These are phyloP conservation scores for Cystobasidiopsis lactophilus DNA, from an alignment of 768 basidiomycete species.

Conservation along the genomic window DNA sequence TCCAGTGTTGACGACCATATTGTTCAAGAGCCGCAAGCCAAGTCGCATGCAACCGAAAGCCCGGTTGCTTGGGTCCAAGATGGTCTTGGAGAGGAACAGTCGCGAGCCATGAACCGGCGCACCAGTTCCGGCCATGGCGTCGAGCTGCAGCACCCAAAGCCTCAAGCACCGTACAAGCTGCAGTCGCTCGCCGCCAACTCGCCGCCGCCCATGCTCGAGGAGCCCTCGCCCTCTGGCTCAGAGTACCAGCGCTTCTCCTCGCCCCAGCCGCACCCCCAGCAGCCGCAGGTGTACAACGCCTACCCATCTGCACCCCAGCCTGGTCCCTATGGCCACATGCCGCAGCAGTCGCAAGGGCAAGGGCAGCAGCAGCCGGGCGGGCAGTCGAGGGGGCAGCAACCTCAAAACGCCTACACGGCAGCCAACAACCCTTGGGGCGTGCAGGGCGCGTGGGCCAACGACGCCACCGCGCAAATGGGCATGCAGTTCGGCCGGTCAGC, in stretches of 20 bases:
- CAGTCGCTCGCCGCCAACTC: too few species aligned
- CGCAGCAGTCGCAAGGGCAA: neutral
- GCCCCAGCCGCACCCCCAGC: neutral
- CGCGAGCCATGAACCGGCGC: too few species aligned
- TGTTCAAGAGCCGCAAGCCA: too few species aligned
- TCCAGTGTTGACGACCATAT: neutral
- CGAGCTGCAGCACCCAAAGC: too few species aligned
- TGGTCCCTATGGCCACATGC: neutral
- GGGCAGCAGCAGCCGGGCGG: neutral
- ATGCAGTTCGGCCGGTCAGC: conserved; percentile 87
- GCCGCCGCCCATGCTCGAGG: too few species aligned
- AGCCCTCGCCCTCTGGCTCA: too few species aligned
- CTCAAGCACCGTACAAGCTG: too few species aligned
- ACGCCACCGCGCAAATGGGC: conserved; percentile 81
- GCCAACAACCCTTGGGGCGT: neutral
- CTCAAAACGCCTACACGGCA: conserved; percentile 13
- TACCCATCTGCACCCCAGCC: too few species aligned
- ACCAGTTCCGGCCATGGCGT: too few species aligned
- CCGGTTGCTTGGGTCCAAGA: too few species aligned
- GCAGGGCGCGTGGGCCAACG: conserved; percentile 30
- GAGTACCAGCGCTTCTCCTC: neutral
- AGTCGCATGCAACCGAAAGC: too few species aligned
- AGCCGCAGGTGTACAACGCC: conserved; percentile 5
- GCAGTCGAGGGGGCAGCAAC: conserved; percentile 31
- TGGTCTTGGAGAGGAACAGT: too few species aligned